Conservation (phyloP, 306 rosid genomes). For the Albizia julibrissin region DNA sequence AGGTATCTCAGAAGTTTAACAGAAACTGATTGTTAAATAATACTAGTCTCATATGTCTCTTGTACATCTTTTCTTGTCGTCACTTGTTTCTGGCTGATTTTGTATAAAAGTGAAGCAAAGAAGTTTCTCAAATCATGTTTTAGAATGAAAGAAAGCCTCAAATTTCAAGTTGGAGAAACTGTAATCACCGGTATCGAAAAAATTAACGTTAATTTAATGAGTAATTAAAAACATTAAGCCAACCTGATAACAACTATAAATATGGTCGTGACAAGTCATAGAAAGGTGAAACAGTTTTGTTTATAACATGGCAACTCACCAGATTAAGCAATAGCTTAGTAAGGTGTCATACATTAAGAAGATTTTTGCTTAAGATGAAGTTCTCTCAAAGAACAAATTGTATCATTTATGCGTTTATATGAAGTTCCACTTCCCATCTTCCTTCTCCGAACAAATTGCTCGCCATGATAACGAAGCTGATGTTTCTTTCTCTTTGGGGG, state of each 20-base stretch:
- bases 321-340: background rate
- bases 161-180: background rate
- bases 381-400: background rate
- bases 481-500: background rate
- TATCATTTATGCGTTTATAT: background rate
- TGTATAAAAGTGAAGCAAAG: background rate
- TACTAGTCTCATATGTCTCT: background rate
- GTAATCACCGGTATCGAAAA: background rate
- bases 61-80: background rate
- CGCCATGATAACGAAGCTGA: background rate
- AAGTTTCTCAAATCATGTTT: background rate
- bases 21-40: constrained; percentile 13
- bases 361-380: background rate
- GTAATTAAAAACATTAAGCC: background rate
- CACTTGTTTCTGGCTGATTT: background rate
- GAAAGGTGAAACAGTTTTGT: too few relatives aligned
- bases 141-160: background rate
- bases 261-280: background rate
- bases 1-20: constrained; percentile 47
- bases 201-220: background rate
- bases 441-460: background rate
- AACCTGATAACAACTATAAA: background rate
- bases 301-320: too few relatives aligned
- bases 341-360: background rate
- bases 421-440: background rate